Evolutionary conservation across 2,329 filamentous ascomycete genomes (phyloP).

Genomic region (Pseudomassariella vexata): DNA sequence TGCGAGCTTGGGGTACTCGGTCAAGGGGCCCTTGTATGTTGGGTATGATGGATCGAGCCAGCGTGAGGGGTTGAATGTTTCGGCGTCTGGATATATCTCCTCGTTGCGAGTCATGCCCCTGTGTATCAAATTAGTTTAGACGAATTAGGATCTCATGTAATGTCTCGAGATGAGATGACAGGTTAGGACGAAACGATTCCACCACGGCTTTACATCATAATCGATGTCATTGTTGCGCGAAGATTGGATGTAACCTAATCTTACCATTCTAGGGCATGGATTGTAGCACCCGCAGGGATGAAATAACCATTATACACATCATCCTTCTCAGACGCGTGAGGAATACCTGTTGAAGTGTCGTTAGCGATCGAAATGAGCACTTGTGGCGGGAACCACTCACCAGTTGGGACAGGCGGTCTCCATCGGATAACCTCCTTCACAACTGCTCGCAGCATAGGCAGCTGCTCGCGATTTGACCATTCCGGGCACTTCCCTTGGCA

Average conservation of each 20-base stretch:
- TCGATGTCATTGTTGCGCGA: too few species aligned
- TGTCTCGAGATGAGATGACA: neutral
- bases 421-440: constrained; percentile 49
- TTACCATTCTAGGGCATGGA: constrained; percentile 48
- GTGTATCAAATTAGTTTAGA: constrained; percentile 12
- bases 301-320: constrained; percentile 44
- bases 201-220: too few species aligned
- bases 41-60: constrained; percentile 31
- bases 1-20: constrained; percentile 29
- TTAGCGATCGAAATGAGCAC: neutral
- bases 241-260: constrained; percentile 9
- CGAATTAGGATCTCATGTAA: neutral
- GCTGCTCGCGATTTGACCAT: constrained; percentile 38
- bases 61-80: constrained; percentile 32
- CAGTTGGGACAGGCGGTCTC: constrained; percentile 48
- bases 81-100: constrained; percentile 28
- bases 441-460: constrained; percentile 41
- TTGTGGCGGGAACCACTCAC: constrained; percentile 19
- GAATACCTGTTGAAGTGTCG: constrained; percentile 30
- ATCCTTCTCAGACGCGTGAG: constrained; percentile 43
- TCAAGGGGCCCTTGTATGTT: constrained; percentile 33
- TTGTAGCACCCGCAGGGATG: constrained; percentile 44
- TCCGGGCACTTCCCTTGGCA: constrained; percentile 36
- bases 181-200: neutral
- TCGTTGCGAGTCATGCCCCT: constrained; percentile 42